phyloP scores from a whole-genome alignment of 139 green algal species.

The Chlamydomonas incerta region DNA sequence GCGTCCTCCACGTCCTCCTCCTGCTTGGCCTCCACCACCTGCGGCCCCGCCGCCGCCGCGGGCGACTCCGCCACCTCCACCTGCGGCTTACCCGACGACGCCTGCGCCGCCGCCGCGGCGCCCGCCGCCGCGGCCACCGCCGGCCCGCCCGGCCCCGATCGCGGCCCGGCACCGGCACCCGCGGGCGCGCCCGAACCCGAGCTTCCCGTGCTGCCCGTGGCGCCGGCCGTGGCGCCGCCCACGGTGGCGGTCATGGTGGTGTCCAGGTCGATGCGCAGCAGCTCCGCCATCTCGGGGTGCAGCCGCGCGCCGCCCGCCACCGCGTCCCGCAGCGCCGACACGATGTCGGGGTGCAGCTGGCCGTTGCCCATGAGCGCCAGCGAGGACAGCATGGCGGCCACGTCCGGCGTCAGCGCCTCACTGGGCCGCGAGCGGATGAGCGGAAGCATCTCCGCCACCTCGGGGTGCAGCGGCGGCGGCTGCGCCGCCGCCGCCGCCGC shows the following conservation, averaged over 20 bases:
- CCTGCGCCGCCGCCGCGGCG: neutral
- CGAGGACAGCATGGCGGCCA: conserved; percentile 9
- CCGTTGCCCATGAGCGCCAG: conserved; percentile 11
- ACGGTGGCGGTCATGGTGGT: no score
- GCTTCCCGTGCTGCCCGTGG: neutral
- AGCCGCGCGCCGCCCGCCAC: conserved; percentile 18
- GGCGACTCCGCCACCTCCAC: neutral
- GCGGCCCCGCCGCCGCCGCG: neutral
- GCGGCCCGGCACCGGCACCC: no score
- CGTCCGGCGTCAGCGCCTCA: conserved; percentile 22
- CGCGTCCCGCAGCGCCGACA: conserved; percentile 10
- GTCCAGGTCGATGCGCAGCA: conserved; percentile 3
- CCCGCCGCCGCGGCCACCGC: no score
- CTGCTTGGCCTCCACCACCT: neutral
- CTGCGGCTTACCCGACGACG: neutral
- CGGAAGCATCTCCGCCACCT: conserved; percentile 45
- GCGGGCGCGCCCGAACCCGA: neutral
- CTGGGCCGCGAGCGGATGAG: conserved; percentile 13
- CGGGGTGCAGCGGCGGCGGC: conserved; percentile 33
- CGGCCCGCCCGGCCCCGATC: neutral
- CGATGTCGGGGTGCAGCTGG: conserved; percentile 30
- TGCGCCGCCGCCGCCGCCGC: neutral
- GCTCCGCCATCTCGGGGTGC: conserved; percentile 43
- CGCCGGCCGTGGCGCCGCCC: neutral
- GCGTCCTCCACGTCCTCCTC: conserved; percentile 7